A percentile compares a stretch with the other conserved stretches of the same genome.
phyloP scores from a whole-genome alignment of 164 flowering plant species.

The Annona squamosa region DNA sequence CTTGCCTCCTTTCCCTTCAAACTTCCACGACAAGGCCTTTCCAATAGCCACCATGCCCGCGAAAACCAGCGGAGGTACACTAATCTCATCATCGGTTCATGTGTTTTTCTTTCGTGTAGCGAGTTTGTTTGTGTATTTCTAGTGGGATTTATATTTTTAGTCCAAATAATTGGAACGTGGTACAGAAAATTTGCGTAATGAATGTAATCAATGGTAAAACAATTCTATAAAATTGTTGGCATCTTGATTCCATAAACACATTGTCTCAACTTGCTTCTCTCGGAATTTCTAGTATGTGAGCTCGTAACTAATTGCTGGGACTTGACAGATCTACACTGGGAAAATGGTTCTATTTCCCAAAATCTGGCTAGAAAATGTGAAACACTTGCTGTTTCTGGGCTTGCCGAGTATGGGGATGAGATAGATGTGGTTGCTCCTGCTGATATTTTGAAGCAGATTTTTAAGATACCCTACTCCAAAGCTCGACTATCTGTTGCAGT shows the following conservation, averaged over 20 bases:
- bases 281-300: neutral
- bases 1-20: conserved; percentile 46
- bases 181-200: too few relatives aligned
- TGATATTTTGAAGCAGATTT: conserved; percentile 93
- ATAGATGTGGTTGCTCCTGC: conserved; percentile 89
- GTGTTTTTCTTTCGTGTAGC: too few relatives aligned
- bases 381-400: conserved; percentile 83
- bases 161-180: too few relatives aligned
- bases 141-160: too few relatives aligned
- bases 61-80: conserved; percentile 31
- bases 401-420: conserved; percentile 89
- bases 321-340: conserved; percentile 49
- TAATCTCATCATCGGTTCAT: neutral
- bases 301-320: neutral
- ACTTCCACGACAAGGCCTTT: conserved; percentile 43
- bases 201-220: too few relatives aligned
- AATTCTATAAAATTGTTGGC: neutral
- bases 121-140: too few relatives aligned
- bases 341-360: conserved; percentile 39
- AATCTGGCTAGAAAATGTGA: conserved; percentile 77
- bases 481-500: conserved; percentile 89
- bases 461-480: conserved; percentile 93
- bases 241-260: neutral
- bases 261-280: neutral
- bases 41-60: conserved; percentile 32